Base-by-base conservation (phyloP, 2,329 filamentous ascomycete genomes). In the Endoconidiophora laricicola region DNA sequence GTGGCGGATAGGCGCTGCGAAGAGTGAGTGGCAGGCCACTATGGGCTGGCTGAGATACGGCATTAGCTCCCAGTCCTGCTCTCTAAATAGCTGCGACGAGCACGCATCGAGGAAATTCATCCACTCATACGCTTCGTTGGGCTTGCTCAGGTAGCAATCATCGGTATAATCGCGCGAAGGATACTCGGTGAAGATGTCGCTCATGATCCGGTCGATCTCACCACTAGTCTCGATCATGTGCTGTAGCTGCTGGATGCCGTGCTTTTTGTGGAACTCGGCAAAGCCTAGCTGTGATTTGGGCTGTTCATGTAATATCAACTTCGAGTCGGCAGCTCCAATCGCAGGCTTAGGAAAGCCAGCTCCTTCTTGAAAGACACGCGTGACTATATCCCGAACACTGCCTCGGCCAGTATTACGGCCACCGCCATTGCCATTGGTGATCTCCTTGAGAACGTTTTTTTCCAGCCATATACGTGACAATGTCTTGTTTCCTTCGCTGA, bases 81-180 rank as follows among this genome's bases (percentile, higher is more conserved):
- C 80, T n/a, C 78, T 69, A 60, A 81, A 93, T 1, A 96, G 73
- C 38, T 81, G 78, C 1, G 81, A 79, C 22, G 86, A 86, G 55
- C 94, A 79, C 0, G 71, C 69, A 59, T 96, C 91, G 63, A 95
- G 85, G 64, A 98, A 96, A 62, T 93, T 73, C 50, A 98, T 75
- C 91, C 91, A 98, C 60, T 95, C 90, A 63, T 94, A 94, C 0
- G 86, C 86, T 62, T 75, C 69, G 56, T 82, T 79, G 0, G 93
- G 93, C 61, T 98, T 98, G 33, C 81, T 84, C 29, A 98, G 78
- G 57, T 86, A 82, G 1, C 81, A 83, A 63, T 98, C 91, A 62
- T 98, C 91, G 66, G 95, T 93, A 65, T 83, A 98, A 18, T 87
- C 80, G 57, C 87, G 84, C 40, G 78, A 79, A 0, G 90, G 87